Base-by-base conservation (phyloP, 495 filamentous ascomycete genomes). In the Daldinia bambusicola region DNA sequence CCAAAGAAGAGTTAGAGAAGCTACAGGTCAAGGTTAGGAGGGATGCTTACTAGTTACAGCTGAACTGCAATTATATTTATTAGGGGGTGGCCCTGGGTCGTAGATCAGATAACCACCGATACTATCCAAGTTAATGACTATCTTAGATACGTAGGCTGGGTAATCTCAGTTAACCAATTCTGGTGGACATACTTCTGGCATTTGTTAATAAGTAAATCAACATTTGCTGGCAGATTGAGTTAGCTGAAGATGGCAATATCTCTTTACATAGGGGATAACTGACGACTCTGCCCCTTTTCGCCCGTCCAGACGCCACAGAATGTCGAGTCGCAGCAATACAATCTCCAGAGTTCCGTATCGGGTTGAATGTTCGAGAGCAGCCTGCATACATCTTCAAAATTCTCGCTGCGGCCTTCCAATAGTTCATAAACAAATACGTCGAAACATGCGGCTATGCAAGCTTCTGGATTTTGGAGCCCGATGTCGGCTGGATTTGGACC, bases 261-360 rank as follows among this genome's bases (percentile, higher is more conserved):
- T 32, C 45, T 7, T 37, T n/a, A 48, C 32, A 14, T 50, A 20
- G 41, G 63, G 40, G 60, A 55, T 59, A 41, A 85, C 83, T 80
- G 72, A 84, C 83, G 82, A 65, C 82, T 80, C 74, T 81, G 79
- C 20, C 76, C 76, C 51, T 73, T 60, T 1, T 68, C 70, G 53
- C 64, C 71, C 6, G 79, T 81, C 67, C 67, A 74, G 32, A 84
- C 81, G 53, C 81, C 81, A 65, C 83, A 85, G 51, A 72, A 78
- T n/a, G 57, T 72, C 43, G 76, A 78, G 69, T 84, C 81, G 70
- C 83, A 84, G 71, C 79, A 82, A 66, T 85, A 85, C 37, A 84
- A 75, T 58, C 70, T 60, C 80, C 77, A 82, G 30, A 85, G 70
- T 12, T 72, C 64, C 16, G 67, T 70, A 56, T 59, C 56, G 32